phyloP scores from a whole-genome alignment of 2,329 filamentous ascomycete species.

The Corynespora cassiicola region DNA sequence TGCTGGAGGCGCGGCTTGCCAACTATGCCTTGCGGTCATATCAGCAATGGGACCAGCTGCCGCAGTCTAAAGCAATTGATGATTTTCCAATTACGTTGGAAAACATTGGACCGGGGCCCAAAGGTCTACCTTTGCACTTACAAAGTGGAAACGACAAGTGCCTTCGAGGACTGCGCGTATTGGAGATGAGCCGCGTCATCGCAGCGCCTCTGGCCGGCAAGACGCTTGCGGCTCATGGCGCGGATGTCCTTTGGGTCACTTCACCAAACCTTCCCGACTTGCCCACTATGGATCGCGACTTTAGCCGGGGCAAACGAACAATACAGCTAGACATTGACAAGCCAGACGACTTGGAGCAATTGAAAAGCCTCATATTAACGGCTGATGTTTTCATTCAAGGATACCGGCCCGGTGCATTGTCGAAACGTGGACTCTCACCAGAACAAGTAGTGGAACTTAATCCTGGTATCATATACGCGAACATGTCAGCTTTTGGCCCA shows the following conservation, averaged over 20 bases:
- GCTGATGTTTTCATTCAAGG: slow-evolving; percentile 63
- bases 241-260: slow-evolving; percentile 56
- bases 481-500: slow-evolving; percentile 60
- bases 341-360: slow-evolving; percentile 45
- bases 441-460: slow-evolving; percentile 48
- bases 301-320: slow-evolving; percentile 57
- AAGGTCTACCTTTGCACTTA: slow-evolving; percentile 10
- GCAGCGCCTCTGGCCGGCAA: slow-evolving; percentile 53
- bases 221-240: slow-evolving; percentile 53
- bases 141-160: slow-evolving; percentile 39
- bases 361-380: slow-evolving; percentile 53
- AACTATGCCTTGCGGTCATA: slow-evolving; percentile 59
- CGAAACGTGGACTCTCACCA: slow-evolving; percentile 49
- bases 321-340: slow-evolving; percentile 56
- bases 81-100: slow-evolving; percentile 56
- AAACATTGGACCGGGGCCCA: slow-evolving; percentile 33
- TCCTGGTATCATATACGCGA: slow-evolving; percentile 57
- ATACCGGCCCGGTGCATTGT: slow-evolving; percentile 57
- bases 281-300: slow-evolving; percentile 47
- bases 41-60: slow-evolving; percentile 58
- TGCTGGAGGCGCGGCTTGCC: slow-evolving; percentile 49
- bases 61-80: slow-evolving; percentile 53
- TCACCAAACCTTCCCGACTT: slow-evolving; percentile 52
- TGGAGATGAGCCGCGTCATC: slow-evolving; percentile 52
- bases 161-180: slow-evolving; percentile 50